These are phyloP conservation scores for Salvia miltiorrhiza DNA, from an alignment of 257 asterid species.

Conservation along the genomic window DNA sequence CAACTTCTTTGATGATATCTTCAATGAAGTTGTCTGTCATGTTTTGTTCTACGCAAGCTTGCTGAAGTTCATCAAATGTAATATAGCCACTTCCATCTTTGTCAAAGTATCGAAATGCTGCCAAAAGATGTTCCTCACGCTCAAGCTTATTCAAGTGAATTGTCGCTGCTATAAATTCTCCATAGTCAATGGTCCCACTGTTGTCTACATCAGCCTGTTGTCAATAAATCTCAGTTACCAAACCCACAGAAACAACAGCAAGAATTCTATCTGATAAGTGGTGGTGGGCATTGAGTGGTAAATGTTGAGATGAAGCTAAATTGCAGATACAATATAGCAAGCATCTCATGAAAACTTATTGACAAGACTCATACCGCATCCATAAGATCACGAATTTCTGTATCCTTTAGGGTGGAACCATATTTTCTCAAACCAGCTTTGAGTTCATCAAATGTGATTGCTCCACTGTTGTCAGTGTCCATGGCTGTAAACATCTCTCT, in stretches of 20 bases:
- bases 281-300: neutral
- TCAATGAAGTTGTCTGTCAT: conserved; percentile 56
- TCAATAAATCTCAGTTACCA: neutral
- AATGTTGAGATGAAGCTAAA: neutral
- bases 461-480: conserved; percentile 95
- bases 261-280: neutral
- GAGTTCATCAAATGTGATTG: conserved; percentile 93
- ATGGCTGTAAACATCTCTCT: conserved; percentile 88
- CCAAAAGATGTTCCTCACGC: conserved; percentile 81
- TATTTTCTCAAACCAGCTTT: conserved; percentile 89
- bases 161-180: conserved; percentile 85
- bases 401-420: conserved; percentile 84
- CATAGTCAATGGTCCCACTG: conserved; percentile 85
- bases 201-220: conserved; percentile 87
- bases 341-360: neutral
- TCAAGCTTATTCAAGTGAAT: conserved; percentile 83
- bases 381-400: conserved; percentile 92
- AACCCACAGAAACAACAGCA: neutral
- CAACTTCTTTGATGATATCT: conserved; percentile 75
- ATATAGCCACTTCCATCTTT: conserved; percentile 92
- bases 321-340: neutral
- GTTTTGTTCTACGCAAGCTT: conserved; percentile 69
- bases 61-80: conserved; percentile 89
- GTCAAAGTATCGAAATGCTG: conserved; percentile 83
- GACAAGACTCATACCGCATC: conserved; percentile 63